Evolutionary conservation across 1,284 basidiomycete species (phyloP).

Genomic region (Cryptococcus depauperatus): DNA sequence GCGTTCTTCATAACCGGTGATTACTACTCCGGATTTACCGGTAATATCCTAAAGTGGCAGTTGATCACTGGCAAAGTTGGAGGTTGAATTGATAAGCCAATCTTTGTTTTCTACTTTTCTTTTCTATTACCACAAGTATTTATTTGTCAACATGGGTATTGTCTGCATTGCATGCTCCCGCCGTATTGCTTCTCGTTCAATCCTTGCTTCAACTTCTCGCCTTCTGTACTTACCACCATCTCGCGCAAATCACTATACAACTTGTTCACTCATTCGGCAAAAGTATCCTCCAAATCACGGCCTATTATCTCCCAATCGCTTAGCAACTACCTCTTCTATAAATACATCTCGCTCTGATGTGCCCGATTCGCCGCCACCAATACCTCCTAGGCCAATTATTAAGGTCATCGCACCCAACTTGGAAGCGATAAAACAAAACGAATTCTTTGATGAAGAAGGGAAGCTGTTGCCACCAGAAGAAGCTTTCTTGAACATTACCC

Average conservation of each 20-base stretch:
- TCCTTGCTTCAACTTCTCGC: slow-evolving; percentile 1
- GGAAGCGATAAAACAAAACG: slow-evolving; percentile 37
- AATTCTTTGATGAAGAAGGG: slow-evolving; percentile 39
- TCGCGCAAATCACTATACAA: not conserved
- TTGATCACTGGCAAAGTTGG: too few species aligned
- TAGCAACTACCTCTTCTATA: slow-evolving; percentile 9
- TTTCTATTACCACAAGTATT: too few species aligned
- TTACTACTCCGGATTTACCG: too few species aligned
- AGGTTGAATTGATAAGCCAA: too few species aligned
- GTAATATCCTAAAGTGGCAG: too few species aligned
- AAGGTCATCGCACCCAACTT: slow-evolving; percentile 31
- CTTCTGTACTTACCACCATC: not conserved
- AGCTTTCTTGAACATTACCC: slow-evolving; percentile 35
- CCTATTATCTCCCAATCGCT: not conserved
- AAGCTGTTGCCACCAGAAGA: slow-evolving; percentile 30
- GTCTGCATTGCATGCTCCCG: not conserved
- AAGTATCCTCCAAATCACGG: not conserved
- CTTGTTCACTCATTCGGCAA: not conserved
- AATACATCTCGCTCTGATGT: slow-evolving; percentile 3
- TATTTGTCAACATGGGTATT: not conserved
- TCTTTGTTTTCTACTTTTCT: too few species aligned
- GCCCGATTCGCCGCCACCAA: slow-evolving; percentile 7
- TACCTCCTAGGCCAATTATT: slow-evolving; percentile 12
- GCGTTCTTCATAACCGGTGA: too few species aligned
- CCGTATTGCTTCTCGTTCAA: not conserved